These are phyloP conservation scores for Prillingera fragicola DNA, from an alignment of 1,284 basidiomycete species.

Conservation along the genomic window DNA sequence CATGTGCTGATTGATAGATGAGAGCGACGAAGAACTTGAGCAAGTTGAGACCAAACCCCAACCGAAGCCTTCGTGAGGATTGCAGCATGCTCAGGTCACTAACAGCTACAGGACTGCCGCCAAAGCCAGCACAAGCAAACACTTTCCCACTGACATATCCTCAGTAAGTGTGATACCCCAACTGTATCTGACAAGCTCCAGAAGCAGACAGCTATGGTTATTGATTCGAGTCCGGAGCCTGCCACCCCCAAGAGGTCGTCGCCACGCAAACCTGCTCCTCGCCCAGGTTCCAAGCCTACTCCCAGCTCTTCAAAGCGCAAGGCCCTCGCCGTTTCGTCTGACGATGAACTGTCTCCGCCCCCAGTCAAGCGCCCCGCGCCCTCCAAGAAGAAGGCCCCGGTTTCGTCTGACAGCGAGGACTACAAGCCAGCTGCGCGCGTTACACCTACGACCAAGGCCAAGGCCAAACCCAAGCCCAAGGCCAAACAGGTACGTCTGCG, in stretches of 20 bases:
- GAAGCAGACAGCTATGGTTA: slow-evolving; percentile 4
- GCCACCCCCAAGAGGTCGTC: slow-evolving; percentile 3
- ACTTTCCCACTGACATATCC: slow-evolving; percentile 23
- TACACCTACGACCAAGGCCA: slow-evolving; percentile 8
- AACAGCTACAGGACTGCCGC: slow-evolving; percentile 1
- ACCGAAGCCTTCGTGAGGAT: slow-evolving; percentile 19
- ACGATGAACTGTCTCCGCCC: neutral
- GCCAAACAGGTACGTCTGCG: neutral
- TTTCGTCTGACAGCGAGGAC: slow-evolving; percentile 7
- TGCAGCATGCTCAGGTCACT: neutral
- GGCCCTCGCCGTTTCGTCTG: neutral
- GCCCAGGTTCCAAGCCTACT: slow-evolving; percentile 18
- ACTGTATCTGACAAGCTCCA: too few species aligned
- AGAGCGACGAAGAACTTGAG: slow-evolving; percentile 38
- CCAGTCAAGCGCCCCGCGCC: neutral
- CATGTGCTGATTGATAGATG: slow-evolving; percentile 21
- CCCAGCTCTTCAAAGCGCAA: neutral
- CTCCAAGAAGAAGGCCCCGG: slow-evolving; percentile 7
- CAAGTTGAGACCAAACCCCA: slow-evolving; percentile 9
- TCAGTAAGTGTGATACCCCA: slow-evolving; percentile 6
- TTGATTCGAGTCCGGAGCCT: slow-evolving; percentile 8
- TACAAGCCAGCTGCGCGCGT: slow-evolving; percentile 2
- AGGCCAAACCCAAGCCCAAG: slow-evolving; percentile 6
- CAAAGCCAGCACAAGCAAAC: slow-evolving; percentile 30
- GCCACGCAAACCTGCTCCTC: too few species aligned